A percentile compares a stretch with the other conserved stretches of the same genome.
Conservation (phyloP, 441 rosid genomes). For the Cnidoscolus chayamansa region DNA sequence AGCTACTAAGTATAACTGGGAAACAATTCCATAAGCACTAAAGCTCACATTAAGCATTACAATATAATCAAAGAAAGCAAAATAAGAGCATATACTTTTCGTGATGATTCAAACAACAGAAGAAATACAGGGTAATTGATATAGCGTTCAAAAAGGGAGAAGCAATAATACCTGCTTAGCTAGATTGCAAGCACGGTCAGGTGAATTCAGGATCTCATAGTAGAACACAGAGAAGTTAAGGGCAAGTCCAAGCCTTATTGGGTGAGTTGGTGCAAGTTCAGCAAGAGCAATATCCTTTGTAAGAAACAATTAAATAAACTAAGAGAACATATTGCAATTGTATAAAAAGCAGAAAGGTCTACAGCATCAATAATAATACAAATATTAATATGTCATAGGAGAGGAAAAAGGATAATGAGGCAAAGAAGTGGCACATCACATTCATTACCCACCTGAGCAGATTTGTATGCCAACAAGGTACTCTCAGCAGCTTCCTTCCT, state of each 20-base stretch:
- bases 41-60: neutral
- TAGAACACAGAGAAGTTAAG: slow-evolving; percentile 97
- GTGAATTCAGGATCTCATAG: slow-evolving; percentile 97
- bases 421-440: neutral
- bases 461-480: slow-evolving; percentile 85
- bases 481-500: slow-evolving; percentile 98
- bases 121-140: neutral
- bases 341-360: neutral
- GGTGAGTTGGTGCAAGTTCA: slow-evolving; percentile 92
- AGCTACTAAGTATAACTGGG: neutral
- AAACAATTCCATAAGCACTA: neutral
- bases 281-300: slow-evolving; percentile 87
- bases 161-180: slow-evolving; percentile 65
- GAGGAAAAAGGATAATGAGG: neutral
- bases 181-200: slow-evolving; percentile 94
- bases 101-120: neutral
- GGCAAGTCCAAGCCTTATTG: slow-evolving; percentile 91
- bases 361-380: neutral
- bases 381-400: neutral
- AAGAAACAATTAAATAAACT: slow-evolving; percentile 14
- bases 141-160: neutral
- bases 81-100: neutral
- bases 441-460: slow-evolving; percentile 67
- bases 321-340: neutral
- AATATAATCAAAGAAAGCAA: neutral